Evolutionary conservation across 495 filamentous ascomycete genomes (phyloP).

Genomic region (Physcia stellaris): DNA sequence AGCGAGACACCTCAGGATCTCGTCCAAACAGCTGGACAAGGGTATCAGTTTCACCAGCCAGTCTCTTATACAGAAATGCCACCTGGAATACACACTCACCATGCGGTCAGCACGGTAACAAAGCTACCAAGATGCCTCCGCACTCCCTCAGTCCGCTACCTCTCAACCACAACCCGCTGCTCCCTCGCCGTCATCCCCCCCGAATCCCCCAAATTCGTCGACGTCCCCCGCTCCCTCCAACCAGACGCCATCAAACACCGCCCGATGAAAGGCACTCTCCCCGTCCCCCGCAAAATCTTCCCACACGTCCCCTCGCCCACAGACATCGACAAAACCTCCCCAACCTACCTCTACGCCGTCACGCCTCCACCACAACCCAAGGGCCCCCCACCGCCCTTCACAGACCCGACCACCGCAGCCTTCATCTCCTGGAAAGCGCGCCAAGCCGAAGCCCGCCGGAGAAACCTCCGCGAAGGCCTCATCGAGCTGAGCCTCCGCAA

Average conservation of each 20-base stretch:
- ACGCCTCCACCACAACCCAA: slow-evolving; percentile 25
- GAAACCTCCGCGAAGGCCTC: slow-evolving; percentile 52
- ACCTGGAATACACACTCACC: no score
- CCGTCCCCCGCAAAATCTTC: slow-evolving; percentile 55
- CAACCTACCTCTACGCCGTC: slow-evolving; percentile 35
- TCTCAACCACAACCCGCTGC: slow-evolving; percentile 7
- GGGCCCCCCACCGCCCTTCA: slow-evolving; percentile 12
- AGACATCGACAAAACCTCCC: slow-evolving; percentile 32
- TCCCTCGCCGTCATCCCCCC: slow-evolving; percentile 30
- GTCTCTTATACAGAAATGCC: no score
- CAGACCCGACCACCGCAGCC: slow-evolving; percentile 26
- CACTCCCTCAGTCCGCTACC: background rate
- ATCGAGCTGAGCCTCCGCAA: slow-evolving; percentile 44
- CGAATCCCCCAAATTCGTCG: slow-evolving; percentile 61
- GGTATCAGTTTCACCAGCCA: no score
- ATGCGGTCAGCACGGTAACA: no score
- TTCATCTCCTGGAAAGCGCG: slow-evolving; percentile 47
- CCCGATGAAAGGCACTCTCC: slow-evolving; percentile 56
- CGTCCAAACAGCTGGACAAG: no score
- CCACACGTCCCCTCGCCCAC: slow-evolving; percentile 20
- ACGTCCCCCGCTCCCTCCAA: slow-evolving; percentile 43
- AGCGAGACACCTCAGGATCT: no score
- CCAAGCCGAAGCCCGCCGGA: slow-evolving; percentile 44
- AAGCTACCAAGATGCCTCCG: no score
- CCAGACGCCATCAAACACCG: slow-evolving; percentile 29